Percentiles rank a stretch among this genome's conserved stretches.
phyloP scores from a whole-genome alignment of 2,329 filamentous ascomycete species.

The Hymenoscyphus albidus region DNA sequence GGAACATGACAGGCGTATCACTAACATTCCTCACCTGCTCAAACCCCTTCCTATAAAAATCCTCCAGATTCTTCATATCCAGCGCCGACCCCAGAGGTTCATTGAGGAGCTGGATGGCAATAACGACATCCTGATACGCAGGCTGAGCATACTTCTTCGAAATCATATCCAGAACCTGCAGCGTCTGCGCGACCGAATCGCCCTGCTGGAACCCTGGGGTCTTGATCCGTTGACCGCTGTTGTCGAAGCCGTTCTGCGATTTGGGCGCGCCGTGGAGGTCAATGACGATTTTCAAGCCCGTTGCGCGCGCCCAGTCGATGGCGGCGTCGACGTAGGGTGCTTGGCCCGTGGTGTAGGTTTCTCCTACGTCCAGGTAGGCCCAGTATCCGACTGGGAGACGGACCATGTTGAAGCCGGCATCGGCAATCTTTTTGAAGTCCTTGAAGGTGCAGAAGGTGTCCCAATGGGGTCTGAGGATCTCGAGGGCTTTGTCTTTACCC shows the following conservation, averaged over 20 bases:
- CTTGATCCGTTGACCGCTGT: conserved; percentile 49
- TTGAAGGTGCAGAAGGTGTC: conserved; percentile 33
- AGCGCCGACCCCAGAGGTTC: conserved; percentile 42
- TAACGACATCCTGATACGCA: conserved; percentile 54
- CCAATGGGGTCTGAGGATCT: conserved; percentile 50
- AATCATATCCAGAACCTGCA: conserved; percentile 54
- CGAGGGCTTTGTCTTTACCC: conserved; percentile 42
- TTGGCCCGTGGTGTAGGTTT: conserved; percentile 50
- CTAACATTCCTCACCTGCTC: conserved; percentile 43
- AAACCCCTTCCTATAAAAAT: conserved; percentile 49
- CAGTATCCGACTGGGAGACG: conserved; percentile 57
- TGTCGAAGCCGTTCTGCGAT: conserved; percentile 60
- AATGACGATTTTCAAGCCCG: conserved; percentile 53
- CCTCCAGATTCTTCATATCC: conserved; percentile 33
- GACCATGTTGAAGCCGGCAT: conserved; percentile 55
- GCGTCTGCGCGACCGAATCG: conserved; percentile 46
- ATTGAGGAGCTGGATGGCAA: conserved; percentile 54
- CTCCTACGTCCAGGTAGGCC: conserved; percentile 49
- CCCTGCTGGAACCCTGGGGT: conserved; percentile 45
- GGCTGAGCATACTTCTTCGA: conserved; percentile 52
- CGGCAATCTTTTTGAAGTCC: conserved; percentile 54
- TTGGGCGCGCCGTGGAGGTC: conserved; percentile 55
- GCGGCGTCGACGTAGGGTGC: conserved; percentile 51
- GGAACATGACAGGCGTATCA: conserved; percentile 51
- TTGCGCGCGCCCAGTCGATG: conserved; percentile 51